Percentiles rank a stretch among this genome's conserved stretches.
Conservation (phyloP, 345 rosid species). For the Lepidium sativum region DNA sequence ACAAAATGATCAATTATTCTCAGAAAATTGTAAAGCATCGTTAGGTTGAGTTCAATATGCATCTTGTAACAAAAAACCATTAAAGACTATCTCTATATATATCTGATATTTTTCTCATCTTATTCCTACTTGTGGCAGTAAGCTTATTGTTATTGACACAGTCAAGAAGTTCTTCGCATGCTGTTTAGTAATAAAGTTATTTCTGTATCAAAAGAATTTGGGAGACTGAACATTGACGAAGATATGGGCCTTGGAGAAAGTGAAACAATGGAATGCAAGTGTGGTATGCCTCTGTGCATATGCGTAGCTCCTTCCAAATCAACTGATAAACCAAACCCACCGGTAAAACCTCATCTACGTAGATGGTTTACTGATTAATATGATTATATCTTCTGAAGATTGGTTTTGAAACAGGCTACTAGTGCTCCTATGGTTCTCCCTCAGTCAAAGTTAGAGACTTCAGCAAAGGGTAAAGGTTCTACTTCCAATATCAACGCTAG, state of each 20-base stretch:
- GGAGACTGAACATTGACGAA: conserved; percentile 43
- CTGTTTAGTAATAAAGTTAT: conserved; percentile 34
- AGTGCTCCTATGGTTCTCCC: conserved; percentile 23
- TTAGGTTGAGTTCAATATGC: neutral
- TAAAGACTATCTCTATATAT: too few relatives aligned
- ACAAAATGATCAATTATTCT: too few relatives aligned
- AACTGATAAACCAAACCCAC: conserved; percentile 23
- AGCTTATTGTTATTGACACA: conserved; percentile 29
- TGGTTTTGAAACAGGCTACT: conserved; percentile 28
- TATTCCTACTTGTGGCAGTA: neutral
- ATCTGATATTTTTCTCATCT: too few relatives aligned
- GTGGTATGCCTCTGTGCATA: conserved; percentile 96
- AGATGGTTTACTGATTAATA: neutral
- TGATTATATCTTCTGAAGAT: neutral
- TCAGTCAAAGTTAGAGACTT: conserved; percentile 34
- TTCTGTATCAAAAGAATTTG: conserved; percentile 38
- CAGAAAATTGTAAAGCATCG: neutral
- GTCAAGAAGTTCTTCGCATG: conserved; percentile 25
- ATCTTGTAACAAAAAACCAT: neutral
- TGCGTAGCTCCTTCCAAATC: conserved; percentile 56
- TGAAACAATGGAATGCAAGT: conserved; percentile 54
- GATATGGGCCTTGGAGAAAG: conserved; percentile 31
- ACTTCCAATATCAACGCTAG: conserved; percentile 49
- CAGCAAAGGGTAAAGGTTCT: conserved; percentile 45
- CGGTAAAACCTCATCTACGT: conserved; percentile 22